phyloP scores from a whole-genome alignment of 2,329 filamentous ascomycete species.

The Canariomyces notabilis region DNA sequence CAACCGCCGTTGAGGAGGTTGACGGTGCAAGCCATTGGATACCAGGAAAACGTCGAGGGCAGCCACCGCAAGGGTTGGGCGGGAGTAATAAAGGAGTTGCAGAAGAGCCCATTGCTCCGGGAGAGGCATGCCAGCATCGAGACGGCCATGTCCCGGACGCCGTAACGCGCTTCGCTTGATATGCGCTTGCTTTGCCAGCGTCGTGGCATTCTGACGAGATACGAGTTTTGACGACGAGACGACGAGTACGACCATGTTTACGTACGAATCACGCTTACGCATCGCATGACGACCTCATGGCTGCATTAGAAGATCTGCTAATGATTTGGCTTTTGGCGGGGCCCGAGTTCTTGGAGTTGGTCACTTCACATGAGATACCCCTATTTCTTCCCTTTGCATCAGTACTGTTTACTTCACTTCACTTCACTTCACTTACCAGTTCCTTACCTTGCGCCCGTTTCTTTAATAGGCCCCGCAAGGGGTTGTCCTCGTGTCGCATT shows the following conservation, averaged over 20 bases:
- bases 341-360: constrained; percentile 5
- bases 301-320: neutral
- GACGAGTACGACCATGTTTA: constrained; percentile 1
- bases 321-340: neutral
- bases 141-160: constrained; percentile 45
- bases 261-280: neutral
- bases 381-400: constrained; percentile 5
- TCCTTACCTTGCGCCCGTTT: too few relatives aligned
- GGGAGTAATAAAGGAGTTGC: constrained; percentile 58
- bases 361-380: constrained; percentile 38
- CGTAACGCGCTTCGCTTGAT: too few relatives aligned
- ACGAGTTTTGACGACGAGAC: constrained; percentile 9
- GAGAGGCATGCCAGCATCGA: constrained; percentile 60
- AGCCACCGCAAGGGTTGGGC: constrained; percentile 55
- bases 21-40: constrained; percentile 50
- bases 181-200: neutral
- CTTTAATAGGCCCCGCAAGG: too few relatives aligned
- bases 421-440: neutral
- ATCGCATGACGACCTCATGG: neutral
- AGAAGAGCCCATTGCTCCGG: constrained; percentile 55
- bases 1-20: constrained; percentile 48
- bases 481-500: too few relatives aligned
- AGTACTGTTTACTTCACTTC: constrained; percentile 1
- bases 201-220: constrained; percentile 3
- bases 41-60: constrained; percentile 43